Conservation (phyloP, 768 basidiomycete genomes). For the Galerina marginata region DNA sequence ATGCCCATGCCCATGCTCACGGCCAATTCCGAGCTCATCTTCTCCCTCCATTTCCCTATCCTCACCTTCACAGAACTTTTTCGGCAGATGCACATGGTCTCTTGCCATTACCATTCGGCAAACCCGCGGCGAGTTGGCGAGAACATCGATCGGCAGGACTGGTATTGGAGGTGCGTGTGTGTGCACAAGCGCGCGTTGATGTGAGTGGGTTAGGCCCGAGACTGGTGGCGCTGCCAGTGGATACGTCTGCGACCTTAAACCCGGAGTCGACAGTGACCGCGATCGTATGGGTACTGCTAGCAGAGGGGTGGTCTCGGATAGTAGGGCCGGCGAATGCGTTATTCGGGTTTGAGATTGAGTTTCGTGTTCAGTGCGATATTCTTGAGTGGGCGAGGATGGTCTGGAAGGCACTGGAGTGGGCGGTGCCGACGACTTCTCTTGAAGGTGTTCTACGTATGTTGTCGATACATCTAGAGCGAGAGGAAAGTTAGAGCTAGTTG, state of each 20-base stretch:
- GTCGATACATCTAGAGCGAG: constrained; percentile 67
- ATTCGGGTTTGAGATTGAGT: background rate
- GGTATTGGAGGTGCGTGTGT: background rate
- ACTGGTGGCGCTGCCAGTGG: background rate
- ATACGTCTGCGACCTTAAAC: too few relatives aligned
- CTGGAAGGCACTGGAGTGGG: constrained; percentile 41
- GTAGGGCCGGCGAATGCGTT: background rate
- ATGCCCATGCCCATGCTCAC: constrained; percentile 18
- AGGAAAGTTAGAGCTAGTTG: background rate
- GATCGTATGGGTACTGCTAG: background rate
- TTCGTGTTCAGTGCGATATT: background rate
- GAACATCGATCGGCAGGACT: constrained; percentile 30
- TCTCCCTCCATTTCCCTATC: background rate
- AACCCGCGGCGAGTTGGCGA: constrained; percentile 37
- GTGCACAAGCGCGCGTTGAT: background rate
- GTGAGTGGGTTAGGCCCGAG: background rate
- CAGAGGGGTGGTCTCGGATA: constrained; percentile 14
- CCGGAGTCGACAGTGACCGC: too few relatives aligned
- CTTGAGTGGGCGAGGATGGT: constrained; percentile 14
- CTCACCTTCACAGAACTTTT: background rate
- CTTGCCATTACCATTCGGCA: constrained; percentile 27
- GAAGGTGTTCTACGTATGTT: constrained; percentile 73
- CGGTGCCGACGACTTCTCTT: constrained; percentile 62
- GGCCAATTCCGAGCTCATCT: background rate
- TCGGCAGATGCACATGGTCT: background rate